phyloP scores from a whole-genome alignment of 139 green algal genomes.

The Yamagishiella unicocca region DNA sequence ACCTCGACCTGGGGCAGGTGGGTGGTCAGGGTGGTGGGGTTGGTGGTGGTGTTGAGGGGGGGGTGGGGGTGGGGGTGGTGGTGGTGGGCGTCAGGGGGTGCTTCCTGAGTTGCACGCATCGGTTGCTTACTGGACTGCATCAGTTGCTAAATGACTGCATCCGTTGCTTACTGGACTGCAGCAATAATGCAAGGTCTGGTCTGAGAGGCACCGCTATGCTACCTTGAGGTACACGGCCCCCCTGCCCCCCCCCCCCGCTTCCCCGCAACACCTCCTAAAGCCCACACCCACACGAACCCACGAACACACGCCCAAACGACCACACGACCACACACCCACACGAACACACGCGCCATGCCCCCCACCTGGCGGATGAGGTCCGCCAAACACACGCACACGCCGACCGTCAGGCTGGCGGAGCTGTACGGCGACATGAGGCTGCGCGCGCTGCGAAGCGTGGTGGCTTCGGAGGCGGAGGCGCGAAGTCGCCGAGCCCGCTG shows the following conservation, averaged over 20 bases:
- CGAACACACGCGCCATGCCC: too few relatives aligned
- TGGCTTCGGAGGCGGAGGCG: background rate
- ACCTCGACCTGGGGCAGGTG: constrained; percentile 69
- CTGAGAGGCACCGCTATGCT: too few relatives aligned
- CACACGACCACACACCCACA: too few relatives aligned
- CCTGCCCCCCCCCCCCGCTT: too few relatives aligned
- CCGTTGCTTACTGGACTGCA: too few relatives aligned
- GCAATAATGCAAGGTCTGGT: too few relatives aligned
- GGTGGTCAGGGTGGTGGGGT: background rate
- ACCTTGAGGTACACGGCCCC: too few relatives aligned
- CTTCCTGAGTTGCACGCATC: background rate
- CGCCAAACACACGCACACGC: constrained; percentile 63
- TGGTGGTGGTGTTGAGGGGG: constrained; percentile 30
- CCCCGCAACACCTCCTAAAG: too few relatives aligned
- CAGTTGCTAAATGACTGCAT: too few relatives aligned
- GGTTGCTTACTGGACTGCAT: too few relatives aligned
- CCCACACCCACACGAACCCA: too few relatives aligned
- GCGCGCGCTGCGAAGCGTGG: background rate
- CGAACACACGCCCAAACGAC: too few relatives aligned
- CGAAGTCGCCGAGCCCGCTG: background rate
- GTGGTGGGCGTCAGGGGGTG: background rate
- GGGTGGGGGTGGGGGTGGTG: background rate
- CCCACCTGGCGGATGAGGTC: constrained; percentile 72
- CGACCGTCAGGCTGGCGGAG: constrained; percentile 49
- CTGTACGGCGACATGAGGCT: constrained; percentile 30